Percentiles rank a stretch among this genome's conserved stretches.
phyloP scores from a whole-genome alignment of 371 early-diverging fungal species.

The Mortierella sp. region DNA sequence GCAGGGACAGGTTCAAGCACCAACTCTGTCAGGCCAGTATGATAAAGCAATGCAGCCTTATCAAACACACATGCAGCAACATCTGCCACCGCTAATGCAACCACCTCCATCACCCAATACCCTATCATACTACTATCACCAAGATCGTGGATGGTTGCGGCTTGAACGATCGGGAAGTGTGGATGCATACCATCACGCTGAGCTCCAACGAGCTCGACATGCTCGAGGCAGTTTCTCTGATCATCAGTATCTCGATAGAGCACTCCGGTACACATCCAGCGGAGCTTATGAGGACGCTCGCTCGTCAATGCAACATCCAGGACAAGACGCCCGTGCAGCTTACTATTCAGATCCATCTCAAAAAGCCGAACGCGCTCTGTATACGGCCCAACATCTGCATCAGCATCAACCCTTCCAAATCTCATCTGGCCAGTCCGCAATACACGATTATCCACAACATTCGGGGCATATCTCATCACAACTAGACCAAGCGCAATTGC shows the following conservation, averaged over 20 bases:
- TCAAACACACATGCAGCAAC: conserved; percentile 42
- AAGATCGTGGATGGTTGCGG: conserved; percentile 59
- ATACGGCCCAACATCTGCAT: conserved; percentile 27
- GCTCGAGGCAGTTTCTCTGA: conserved; percentile 51
- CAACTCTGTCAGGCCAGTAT: conserved; percentile 43
- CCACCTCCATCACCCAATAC: conserved; percentile 71
- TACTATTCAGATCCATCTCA: conserved; percentile 22
- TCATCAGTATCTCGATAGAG: conserved; percentile 53
- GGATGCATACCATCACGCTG: conserved; percentile 64
- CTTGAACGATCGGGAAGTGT: conserved; percentile 55
- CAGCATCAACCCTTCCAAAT: conserved; percentile 36
- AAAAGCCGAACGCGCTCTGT: conserved; percentile 28
- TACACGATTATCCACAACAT: conserved; percentile 34
- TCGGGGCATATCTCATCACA: conserved; percentile 14
- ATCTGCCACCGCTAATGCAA: conserved; percentile 60
- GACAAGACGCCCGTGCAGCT: conserved; percentile 16
- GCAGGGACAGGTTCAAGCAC: conserved; percentile 55
- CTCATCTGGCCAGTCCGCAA: conserved; percentile 25
- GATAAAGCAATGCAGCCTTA: conserved; percentile 36
- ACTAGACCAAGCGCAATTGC: conserved; percentile 29
- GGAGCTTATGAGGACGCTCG: conserved; percentile 39
- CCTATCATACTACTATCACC: conserved; percentile 65
- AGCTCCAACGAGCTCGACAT: conserved; percentile 56
- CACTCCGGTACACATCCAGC: conserved; percentile 28
- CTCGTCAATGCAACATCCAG: conserved; percentile 45